These are phyloP conservation scores for Colletotrichum liaoningense DNA, from an alignment of 2,329 filamentous ascomycete species.

Conservation along the genomic window DNA sequence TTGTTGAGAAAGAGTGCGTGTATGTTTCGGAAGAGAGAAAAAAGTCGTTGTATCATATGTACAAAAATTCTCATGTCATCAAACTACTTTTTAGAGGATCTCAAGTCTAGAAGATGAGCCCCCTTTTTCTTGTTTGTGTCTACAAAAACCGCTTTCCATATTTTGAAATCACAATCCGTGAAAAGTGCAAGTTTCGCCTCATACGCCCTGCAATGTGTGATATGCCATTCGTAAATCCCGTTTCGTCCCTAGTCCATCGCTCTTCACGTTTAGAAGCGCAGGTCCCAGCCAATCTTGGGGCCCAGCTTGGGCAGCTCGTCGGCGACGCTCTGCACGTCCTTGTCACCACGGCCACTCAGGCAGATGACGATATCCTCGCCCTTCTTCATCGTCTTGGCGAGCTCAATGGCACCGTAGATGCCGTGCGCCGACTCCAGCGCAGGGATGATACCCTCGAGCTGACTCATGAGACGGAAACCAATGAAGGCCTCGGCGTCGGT, in stretches of 20 bases:
- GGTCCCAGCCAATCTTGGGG: constrained; percentile 84
- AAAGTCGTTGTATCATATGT: constrained; percentile 36
- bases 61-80: constrained; percentile 19
- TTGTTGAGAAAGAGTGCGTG: neutral
- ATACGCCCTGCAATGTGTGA: constrained; percentile 10
- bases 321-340: constrained; percentile 98
- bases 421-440: constrained; percentile 95
- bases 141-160: constrained; percentile 22
- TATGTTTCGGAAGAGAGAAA: neutral
- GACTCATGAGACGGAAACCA: constrained; percentile 85
- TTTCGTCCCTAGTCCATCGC: neutral
- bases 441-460: constrained; percentile 96
- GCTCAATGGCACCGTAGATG: constrained; percentile 86
- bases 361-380: constrained; percentile 94
- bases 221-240: constrained; percentile 6
- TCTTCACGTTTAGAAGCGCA: constrained; percentile 63
- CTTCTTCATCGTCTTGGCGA: constrained; percentile 92
- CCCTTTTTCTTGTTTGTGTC: neutral
- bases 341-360: constrained; percentile 92
- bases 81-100: neutral
- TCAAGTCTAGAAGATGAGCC: neutral
- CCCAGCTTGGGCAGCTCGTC: constrained; percentile 91
- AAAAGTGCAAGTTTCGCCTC: constrained; percentile 18
- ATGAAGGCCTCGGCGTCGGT: constrained; percentile 91
- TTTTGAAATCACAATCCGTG: neutral